Evolutionary conservation across 2,329 filamentous ascomycete genomes (phyloP).

Genomic region (Colletotrichum shisoi): DNA sequence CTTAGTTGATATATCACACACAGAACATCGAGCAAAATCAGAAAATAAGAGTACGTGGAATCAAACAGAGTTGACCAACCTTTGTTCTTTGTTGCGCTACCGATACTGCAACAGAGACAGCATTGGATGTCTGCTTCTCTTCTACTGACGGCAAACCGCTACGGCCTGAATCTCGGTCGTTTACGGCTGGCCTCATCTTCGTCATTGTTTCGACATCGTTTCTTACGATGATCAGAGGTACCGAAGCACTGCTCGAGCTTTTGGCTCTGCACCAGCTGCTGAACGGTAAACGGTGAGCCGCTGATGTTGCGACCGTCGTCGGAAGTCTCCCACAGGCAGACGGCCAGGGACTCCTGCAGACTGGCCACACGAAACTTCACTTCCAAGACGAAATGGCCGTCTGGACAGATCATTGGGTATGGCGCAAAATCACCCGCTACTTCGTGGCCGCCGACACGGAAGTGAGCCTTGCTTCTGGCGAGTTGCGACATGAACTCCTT

Average conservation of each 20-base stretch:
- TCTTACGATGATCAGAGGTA: constrained; percentile 1
- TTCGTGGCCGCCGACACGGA: not conserved
- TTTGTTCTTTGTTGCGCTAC: too few species aligned
- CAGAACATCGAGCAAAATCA: too few species aligned
- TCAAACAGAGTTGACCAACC: too few species aligned
- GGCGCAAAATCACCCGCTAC: not conserved
- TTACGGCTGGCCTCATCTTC: too few species aligned
- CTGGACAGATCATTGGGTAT: not conserved
- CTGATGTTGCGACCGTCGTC: not conserved
- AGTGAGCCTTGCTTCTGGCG: not conserved
- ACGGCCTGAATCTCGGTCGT: too few species aligned
- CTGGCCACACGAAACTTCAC: constrained; percentile 8
- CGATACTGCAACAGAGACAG: too few species aligned
- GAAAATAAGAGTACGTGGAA: too few species aligned
- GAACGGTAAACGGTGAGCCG: not conserved
- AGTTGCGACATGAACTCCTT: constrained; percentile 4
- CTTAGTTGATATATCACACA: too few species aligned
- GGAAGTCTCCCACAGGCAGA: not conserved
- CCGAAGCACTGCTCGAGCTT: constrained; percentile 14
- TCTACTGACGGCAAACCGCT: too few species aligned
- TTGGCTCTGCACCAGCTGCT: constrained; percentile 7
- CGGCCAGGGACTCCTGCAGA: constrained; percentile 1
- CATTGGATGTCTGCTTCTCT: too few species aligned
- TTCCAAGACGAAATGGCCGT: not conserved
- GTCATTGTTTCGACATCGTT: not conserved